Evolutionary conservation across 2,329 filamentous ascomycete species (phyloP), one percentile per base, ranked within the genome.

Genomic region (Diplodia scrobiculata): DNA sequence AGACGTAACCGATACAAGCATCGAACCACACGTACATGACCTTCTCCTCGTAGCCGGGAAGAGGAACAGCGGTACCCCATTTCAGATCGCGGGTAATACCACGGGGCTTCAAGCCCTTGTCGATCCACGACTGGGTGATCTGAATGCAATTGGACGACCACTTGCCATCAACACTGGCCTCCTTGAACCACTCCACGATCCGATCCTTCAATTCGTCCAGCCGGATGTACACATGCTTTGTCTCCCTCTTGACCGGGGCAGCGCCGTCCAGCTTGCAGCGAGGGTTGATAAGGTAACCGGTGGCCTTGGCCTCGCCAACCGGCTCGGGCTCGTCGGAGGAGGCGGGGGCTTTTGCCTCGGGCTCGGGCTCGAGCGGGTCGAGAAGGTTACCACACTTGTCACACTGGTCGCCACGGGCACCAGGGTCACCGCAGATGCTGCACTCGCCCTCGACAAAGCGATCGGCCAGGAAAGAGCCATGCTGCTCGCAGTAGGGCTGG

Each of bases 1-100:
- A 96, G n/a, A 92, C 89, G 76, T 97, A 97, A 21, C 93, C 93
- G 73, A 97, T 95, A 78, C 91, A 95, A 65, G 91, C 91, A 76
- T 96, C 91, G 75, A 97, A 92, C 92, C 89, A 91, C 68, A 97
- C 92, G 74, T 97, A 97, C 70, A 97, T 87, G 68, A 97, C 94
- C 82, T 91, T 91, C 69, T 89, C 83, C 69, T 89, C 86, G 72
- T 88, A 90, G 13, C 84, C 87, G 34, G 83, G 78, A 2, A 86
- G 73, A 32, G 85, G 85, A 13, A 87, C 84, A 1, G 84, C 82
- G 7, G 86, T 87, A 74, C 94, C 94, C 94, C 94, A 97, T 76
- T 91, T 93, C 68, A 97, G 82, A 81, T 98, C 94, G 76, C 94
- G 84, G 13, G 94, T 97, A 76, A 98, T 98, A 69, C 91, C 91